Conservation (phyloP, 2,329 filamentous ascomycete genomes). For the Xylariaceae sp. region DNA sequence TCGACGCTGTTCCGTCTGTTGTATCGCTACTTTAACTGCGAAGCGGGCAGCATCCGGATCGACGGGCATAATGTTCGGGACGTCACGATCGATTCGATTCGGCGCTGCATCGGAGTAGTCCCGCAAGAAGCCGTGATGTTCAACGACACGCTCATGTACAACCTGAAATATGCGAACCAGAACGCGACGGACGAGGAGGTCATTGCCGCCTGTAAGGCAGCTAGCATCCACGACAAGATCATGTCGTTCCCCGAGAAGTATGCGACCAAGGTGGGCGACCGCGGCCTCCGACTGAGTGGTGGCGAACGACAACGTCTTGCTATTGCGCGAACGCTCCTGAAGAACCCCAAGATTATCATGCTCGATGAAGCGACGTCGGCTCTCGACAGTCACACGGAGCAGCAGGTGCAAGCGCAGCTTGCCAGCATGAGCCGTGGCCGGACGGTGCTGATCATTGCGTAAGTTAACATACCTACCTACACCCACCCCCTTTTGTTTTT, state of each 20-base stretch:
- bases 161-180: constrained; percentile 83
- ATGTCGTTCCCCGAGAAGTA: constrained; percentile 84
- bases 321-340: constrained; percentile 87
- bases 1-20: constrained; percentile 93
- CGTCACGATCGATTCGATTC: constrained; percentile 88
- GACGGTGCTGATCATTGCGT: constrained; percentile 93
- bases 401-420: constrained; percentile 85
- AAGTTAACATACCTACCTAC: constrained; percentile 35
- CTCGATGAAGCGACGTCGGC: constrained; percentile 91
- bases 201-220: constrained; percentile 73
- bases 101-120: constrained; percentile 87
- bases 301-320: constrained; percentile 92
- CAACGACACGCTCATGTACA: constrained; percentile 94
- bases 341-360: constrained; percentile 86
- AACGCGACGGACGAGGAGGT: constrained; percentile 75
- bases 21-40: constrained; percentile 91
- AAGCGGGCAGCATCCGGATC: constrained; percentile 72
- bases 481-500: no score
- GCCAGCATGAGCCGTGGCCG: constrained; percentile 76
- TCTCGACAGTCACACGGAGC: constrained; percentile 85
- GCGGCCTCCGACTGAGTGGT: constrained; percentile 78
- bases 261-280: constrained; percentile 83
- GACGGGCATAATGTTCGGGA: constrained; percentile 81
- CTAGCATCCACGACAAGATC: constrained; percentile 90
- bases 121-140: constrained; percentile 95